Evolutionary conservation across 2,329 filamentous ascomycete genomes (phyloP), one percentile per base, ranked within the genome.

Genomic region (Apiospora aurea): DNA sequence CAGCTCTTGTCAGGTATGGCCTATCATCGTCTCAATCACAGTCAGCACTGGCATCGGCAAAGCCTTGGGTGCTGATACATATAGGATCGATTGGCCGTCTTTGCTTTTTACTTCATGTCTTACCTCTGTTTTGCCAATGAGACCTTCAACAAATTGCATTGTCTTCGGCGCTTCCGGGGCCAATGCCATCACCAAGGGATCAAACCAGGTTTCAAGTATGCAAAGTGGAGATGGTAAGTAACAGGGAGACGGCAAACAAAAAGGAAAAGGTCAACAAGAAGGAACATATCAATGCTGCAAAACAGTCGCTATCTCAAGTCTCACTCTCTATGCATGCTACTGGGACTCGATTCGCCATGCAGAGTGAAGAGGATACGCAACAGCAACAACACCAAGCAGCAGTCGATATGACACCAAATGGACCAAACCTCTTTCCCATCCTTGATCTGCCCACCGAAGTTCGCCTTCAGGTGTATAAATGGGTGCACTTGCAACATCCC

Each of bases 391-490:
- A 34, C 21, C n/a, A 61, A 61, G 1, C 16, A 21, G 14, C 53
- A 61, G 4, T 29, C 16, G 14, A 21, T 4, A 38, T 61, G 53
- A 5, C 21, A 18, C 1, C 8, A 34, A 21, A 11, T 6, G 11
- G 7, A 5, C 18, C 53, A n/a, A 18, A 6, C 18, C 10, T 64
- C 66, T 76, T 76, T 69, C 74, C 76, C 16, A 76, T 85, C 70
- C 76, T 85, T 67, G 75, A 79, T 43, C 77, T 86, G 6, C 84
- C 85, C 0, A 75, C 81, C 18, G 86, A 88, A 75, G 80, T 87
- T 68, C 82, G 86, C 18, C 81, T 85, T 16, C 80, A 84, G 70
- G 84, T 88, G 46, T 88, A 87, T 75, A 73, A 76, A 70, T 84
- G 82, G 80, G 74, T 86, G 16, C 79, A 84, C 61, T 75, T 80